phyloP scores from a whole-genome alignment of 116 monocot species.

The Phalaenopsis hybrid region DNA sequence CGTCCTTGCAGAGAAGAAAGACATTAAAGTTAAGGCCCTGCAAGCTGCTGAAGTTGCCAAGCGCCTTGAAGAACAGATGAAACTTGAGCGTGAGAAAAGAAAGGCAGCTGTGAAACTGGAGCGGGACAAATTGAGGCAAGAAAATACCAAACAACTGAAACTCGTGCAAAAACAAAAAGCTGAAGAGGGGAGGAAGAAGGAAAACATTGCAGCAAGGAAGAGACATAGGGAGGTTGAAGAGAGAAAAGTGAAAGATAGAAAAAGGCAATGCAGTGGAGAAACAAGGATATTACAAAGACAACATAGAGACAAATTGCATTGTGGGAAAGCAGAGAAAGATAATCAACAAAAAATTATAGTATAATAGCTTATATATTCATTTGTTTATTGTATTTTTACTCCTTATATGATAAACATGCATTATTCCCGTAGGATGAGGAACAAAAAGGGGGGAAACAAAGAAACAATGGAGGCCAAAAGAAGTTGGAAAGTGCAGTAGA shows the following conservation, averaged over 20 bases:
- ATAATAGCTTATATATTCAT: background rate
- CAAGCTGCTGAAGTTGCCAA: constrained; percentile 84
- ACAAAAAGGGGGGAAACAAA: constrained; percentile 8
- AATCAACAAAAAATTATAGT: constrained; percentile 20
- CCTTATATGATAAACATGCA: background rate
- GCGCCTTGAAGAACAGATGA: constrained; percentile 60
- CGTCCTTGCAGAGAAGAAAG: constrained; percentile 49
- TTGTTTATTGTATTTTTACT: background rate
- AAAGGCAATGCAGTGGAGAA: constrained; percentile 45
- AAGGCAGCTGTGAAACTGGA: constrained; percentile 64
- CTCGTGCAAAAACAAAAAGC: constrained; percentile 59
- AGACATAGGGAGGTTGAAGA: constrained; percentile 49
- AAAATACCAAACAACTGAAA: constrained; percentile 43
- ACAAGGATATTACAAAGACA: constrained; percentile 27
- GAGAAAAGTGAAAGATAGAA: constrained; percentile 35
- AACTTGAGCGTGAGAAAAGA: constrained; percentile 64
- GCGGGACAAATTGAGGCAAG: constrained; percentile 44
- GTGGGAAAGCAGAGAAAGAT: constrained; percentile 19
- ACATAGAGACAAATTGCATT: constrained; percentile 16
- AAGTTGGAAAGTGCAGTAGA: constrained; percentile 19
- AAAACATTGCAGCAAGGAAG: constrained; percentile 39
- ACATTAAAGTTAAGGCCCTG: constrained; percentile 79
- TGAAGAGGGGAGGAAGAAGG: constrained; percentile 50
- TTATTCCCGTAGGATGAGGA: constrained; percentile 10
- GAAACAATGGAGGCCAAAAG: constrained; percentile 4